Evolutionary conservation across 352 stramenopile genomes (phyloP).

Genomic region (Plasmopara viticola): DNA sequence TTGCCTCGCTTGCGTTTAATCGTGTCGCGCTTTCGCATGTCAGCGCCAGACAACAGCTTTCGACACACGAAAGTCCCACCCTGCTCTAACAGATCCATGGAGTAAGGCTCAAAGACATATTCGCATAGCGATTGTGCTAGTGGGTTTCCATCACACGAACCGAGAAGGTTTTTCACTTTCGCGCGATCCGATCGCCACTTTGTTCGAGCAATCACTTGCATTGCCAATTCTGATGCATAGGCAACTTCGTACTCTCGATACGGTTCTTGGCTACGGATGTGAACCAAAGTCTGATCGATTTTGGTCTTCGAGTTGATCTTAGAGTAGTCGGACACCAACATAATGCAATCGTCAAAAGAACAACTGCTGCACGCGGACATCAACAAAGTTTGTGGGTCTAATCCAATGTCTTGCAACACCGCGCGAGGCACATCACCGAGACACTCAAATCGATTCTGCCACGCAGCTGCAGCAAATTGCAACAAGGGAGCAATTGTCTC

Average conservation of each 20-base stretch:
- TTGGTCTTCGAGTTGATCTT: conserved; percentile 5
- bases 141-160: conserved; percentile 23
- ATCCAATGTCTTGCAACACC: not conserved
- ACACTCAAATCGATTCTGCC: not conserved
- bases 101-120: conserved; percentile 34
- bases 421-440: not conserved
- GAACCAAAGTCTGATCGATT: not conserved
- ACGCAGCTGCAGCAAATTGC: not conserved
- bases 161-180: conserved; percentile 10
- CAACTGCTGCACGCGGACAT: not conserved
- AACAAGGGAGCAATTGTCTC: not conserved
- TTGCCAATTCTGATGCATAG: conserved; percentile 9
- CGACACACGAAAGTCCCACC: conserved; percentile 24
- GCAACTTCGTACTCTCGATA: not conserved
- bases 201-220: conserved; percentile 26
- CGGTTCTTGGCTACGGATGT: not conserved
- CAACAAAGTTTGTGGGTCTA: not conserved
- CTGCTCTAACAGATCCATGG: conserved; percentile 25
- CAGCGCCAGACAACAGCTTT: conserved; percentile 18
- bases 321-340: conserved; percentile 1
- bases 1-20: not conserved
- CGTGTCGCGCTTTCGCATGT: conserved; percentile 10
- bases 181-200: not conserved
- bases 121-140: conserved; percentile 27
- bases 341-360: not conserved